These are phyloP conservation scores for Plasmodium sp. DNA, from an alignment of 169 alveolate genomes.

Conservation along the genomic window DNA sequence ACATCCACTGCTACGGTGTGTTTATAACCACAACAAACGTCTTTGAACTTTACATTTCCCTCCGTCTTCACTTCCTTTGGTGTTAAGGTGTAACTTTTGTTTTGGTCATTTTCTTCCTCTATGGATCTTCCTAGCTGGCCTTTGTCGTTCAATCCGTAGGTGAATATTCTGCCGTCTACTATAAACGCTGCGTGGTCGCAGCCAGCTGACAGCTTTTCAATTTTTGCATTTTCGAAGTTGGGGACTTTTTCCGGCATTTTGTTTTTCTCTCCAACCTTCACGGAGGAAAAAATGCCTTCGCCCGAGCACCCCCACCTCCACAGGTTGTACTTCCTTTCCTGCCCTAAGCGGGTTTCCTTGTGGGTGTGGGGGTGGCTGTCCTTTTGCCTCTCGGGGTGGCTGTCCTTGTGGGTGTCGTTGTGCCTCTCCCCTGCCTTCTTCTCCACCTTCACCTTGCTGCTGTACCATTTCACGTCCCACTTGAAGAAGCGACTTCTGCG, in stretches of 20 bases:
- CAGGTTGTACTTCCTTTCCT: conserved; percentile 23
- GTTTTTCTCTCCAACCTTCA: conserved; percentile 55
- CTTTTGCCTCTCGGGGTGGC: background rate
- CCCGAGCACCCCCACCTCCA: conserved; percentile 75
- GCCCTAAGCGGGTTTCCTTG: background rate
- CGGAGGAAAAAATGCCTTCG: conserved; percentile 57
- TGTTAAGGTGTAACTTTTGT: conserved; percentile 13
- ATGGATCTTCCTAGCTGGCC: conserved; percentile 51
- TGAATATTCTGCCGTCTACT: conserved; percentile 50
- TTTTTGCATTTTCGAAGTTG: conserved; percentile 51
- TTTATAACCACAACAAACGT: conserved; percentile 80
- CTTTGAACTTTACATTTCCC: conserved; percentile 64
- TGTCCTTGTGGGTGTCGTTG: background rate
- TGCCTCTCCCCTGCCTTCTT: conserved; percentile 9
- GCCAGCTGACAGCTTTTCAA: conserved; percentile 57
- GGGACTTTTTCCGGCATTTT: conserved; percentile 30
- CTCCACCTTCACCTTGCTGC: conserved; percentile 27
- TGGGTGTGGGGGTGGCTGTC: too few relatives aligned
- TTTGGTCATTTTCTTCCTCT: conserved; percentile 7
- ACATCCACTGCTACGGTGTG: conserved; percentile 82
- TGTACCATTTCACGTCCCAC: background rate
- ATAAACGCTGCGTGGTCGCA: conserved; percentile 63
- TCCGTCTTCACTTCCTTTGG: conserved; percentile 74
- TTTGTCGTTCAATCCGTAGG: conserved; percentile 67
- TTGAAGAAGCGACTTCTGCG: background rate